These are phyloP conservation scores for Asterionellopsis glacialis DNA, from an alignment of 108 stramenopile species.

Conservation along the genomic window DNA sequence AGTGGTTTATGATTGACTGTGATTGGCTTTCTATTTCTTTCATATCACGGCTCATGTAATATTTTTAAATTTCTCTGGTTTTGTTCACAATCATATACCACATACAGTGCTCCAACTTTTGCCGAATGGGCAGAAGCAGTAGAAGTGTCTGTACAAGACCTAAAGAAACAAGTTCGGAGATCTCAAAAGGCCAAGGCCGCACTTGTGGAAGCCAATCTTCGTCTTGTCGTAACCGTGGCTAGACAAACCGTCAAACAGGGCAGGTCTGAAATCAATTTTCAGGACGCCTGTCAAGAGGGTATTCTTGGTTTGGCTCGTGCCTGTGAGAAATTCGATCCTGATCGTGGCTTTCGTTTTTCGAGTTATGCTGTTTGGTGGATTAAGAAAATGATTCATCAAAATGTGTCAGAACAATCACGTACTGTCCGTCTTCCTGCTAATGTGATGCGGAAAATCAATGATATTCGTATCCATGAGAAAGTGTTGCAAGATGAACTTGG, in stretches of 20 bases:
- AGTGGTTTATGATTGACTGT: no score
- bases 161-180: constrained; percentile 53
- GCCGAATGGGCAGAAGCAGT: constrained; percentile 45
- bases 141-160: constrained; percentile 36
- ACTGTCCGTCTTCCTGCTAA: constrained; percentile 60
- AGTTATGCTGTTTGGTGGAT: constrained; percentile 91
- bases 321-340: constrained; percentile 81
- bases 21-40: not conserved
- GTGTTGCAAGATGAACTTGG: constrained; percentile 41
- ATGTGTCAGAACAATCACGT: constrained; percentile 66
- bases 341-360: constrained; percentile 73
- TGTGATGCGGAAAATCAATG: constrained; percentile 57
- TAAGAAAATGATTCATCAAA: constrained; percentile 62
- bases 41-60: constrained; percentile 1
- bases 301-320: constrained; percentile 73
- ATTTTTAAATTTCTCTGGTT: not conserved
- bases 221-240: constrained; percentile 70
- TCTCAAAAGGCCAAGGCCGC: constrained; percentile 61
- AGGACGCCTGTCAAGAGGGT: constrained; percentile 85
- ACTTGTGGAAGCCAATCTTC: constrained; percentile 55
- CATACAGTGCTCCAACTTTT: constrained; percentile 54
- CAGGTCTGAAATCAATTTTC: constrained; percentile 36
- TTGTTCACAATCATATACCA: not conserved
- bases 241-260: constrained; percentile 43
- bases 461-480: constrained; percentile 44